Evolutionary conservation across 2,329 filamentous ascomycete genomes (phyloP).

Genomic region (Colletotrichum scovillei): DNA sequence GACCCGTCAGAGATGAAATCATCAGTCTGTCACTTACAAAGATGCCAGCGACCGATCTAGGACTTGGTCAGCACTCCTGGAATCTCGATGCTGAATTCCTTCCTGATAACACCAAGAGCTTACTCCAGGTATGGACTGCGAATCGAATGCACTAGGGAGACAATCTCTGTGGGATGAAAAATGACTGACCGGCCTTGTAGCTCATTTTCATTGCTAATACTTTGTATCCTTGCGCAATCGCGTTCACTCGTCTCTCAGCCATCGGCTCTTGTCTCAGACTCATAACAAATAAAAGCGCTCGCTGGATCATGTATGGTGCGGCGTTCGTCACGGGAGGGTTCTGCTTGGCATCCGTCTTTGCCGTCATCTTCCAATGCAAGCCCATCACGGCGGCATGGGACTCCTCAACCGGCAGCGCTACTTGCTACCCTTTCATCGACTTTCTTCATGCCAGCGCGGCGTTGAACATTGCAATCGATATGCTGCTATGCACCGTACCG

Average conservation of each 20-base stretch:
- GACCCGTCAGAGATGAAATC: too few relatives aligned
- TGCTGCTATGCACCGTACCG: slow-evolving; percentile 43
- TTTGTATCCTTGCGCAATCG: slow-evolving; percentile 23
- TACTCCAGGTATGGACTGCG: slow-evolving; percentile 3
- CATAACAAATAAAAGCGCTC: background rate
- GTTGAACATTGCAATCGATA: slow-evolving; percentile 43
- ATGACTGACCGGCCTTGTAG: background rate
- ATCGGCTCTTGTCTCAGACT: slow-evolving; percentile 15
- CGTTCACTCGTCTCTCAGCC: slow-evolving; percentile 20
- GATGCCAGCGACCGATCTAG: slow-evolving; percentile 18
- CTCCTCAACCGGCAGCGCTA: slow-evolving; percentile 26
- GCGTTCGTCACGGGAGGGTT: slow-evolving; percentile 2
- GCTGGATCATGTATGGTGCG: slow-evolving; percentile 1
- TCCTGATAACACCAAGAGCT: background rate
- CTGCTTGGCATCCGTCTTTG: slow-evolving; percentile 7
- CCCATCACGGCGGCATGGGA: slow-evolving; percentile 42
- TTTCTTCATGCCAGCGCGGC: slow-evolving; percentile 43
- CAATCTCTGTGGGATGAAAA: background rate
- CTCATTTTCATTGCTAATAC: slow-evolving; percentile 25
- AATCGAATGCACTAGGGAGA: background rate
- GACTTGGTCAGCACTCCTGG: slow-evolving; percentile 28
- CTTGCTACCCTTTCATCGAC: slow-evolving; percentile 42
- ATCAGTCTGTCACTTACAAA: background rate
- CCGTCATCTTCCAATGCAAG: slow-evolving; percentile 26
- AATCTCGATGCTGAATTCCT: slow-evolving; percentile 9